Evolutionary conservation across 2,329 filamentous ascomycete species (phyloP), one percentile per base, ranked within the genome.

Genomic region (Aaosphaeria pasadenensis): DNA sequence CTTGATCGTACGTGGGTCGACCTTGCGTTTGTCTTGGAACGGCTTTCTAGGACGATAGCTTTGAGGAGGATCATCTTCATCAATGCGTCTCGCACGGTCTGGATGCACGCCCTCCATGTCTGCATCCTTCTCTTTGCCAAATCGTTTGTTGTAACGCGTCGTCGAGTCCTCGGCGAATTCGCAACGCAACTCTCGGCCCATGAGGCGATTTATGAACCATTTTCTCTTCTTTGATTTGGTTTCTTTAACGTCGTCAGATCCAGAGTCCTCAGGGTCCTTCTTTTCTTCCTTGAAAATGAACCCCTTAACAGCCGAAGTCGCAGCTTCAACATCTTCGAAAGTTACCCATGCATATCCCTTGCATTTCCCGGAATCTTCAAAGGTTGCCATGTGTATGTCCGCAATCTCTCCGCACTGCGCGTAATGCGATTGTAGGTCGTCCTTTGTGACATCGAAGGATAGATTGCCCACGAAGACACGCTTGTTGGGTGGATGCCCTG

Each of bases 341-440:
- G 89, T 89, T 52, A 99, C 84, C 91, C 94, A 99, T 5, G 87
- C 94, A 73, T 87, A 99, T 13, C 94, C 95, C 75, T 97, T 97
- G 77, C 94, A 99, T 75, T 97, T 99, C 39, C 94, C 94, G 17
- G 87, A 87, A 70, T 99, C 95, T 71, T 97, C 89, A 66, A 99
- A 99, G 0, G 91, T 96, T 3, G 94, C 94, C 57, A 97, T 77
- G 73, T 95, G 92, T 55, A 90, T 81, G 74, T 88, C 88, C 45
- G 86, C 83, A 52, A 97, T 83, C 53, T 86, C 79, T 44, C 94
- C 94, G 66, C 92, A 97, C 67, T 86, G 89, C 43, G 80, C 80
- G 69, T 96, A 97, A 66, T 96, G 89, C 54, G 85, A 79, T 56
- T 84, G 78, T 43, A 99, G 72, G 59, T 89, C 85, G 46, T 96